Evolutionary conservation across 306 rosid species (phyloP).

Genomic region (Pachyrhizus erosus): DNA sequence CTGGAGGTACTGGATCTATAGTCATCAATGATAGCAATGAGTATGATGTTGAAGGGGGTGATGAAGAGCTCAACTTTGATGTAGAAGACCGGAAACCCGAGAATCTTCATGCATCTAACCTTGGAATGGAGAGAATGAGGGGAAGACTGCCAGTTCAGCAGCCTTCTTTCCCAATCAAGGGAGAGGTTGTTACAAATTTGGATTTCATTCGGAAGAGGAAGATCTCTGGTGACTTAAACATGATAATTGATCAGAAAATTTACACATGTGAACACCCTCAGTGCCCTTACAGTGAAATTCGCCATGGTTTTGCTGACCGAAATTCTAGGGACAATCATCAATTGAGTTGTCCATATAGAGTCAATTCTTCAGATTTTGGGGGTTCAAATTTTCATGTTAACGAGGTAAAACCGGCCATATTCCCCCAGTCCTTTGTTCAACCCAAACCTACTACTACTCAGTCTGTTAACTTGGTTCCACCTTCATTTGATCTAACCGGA

Average conservation of each 20-base stretch:
- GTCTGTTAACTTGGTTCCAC: slow-evolving; percentile 47
- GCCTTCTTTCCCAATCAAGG: slow-evolving; percentile 57
- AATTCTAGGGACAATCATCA: slow-evolving; percentile 70
- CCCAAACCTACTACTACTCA: slow-evolving; percentile 48
- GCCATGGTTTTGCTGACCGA: slow-evolving; percentile 59
- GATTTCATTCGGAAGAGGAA: slow-evolving; percentile 67
- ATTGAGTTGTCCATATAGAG: slow-evolving; percentile 56
- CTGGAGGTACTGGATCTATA: slow-evolving; percentile 64
- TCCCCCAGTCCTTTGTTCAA: slow-evolving; percentile 58
- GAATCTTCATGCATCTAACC: slow-evolving; percentile 48
- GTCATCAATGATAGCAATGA: slow-evolving; percentile 65
- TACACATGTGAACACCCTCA: slow-evolving; percentile 61
- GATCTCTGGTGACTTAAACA: slow-evolving; percentile 51
- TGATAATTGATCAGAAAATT: slow-evolving; percentile 52
- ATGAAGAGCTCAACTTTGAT: slow-evolving; percentile 62
- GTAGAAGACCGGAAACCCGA: slow-evolving; percentile 65
- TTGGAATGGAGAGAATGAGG: slow-evolving; percentile 59
- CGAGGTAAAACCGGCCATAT: slow-evolving; percentile 66
- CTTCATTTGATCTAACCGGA: slow-evolving; percentile 57
- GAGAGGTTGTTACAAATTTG: slow-evolving; percentile 54
- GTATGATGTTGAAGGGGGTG: slow-evolving; percentile 76
- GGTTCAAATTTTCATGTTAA: slow-evolving; percentile 61
- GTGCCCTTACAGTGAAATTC: slow-evolving; percentile 61
- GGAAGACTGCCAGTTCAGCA: slow-evolving; percentile 48
- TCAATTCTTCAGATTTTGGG: slow-evolving; percentile 47